Percentiles rank a stretch among this genome's conserved stretches.
phyloP scores from a whole-genome alignment of 306 rosid genomes.

The Corylus americana region DNA sequence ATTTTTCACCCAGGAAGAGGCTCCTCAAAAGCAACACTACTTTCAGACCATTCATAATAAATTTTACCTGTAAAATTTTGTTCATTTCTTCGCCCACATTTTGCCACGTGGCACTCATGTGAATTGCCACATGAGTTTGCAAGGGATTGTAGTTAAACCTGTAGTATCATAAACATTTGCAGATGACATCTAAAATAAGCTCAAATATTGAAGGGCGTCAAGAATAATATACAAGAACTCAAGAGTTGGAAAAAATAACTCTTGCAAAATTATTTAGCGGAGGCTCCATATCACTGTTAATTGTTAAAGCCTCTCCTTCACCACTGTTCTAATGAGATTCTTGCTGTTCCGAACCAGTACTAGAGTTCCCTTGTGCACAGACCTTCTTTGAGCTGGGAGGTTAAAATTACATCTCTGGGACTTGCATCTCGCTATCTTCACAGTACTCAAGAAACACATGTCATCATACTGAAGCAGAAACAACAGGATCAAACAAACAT shows the following conservation, averaged over 20 bases:
- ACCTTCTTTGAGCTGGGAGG: conserved; percentile 33
- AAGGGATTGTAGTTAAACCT: no score
- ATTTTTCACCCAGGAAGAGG: no score
- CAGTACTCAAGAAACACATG: conserved; percentile 41
- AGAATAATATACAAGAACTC: background rate
- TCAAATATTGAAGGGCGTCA: background rate
- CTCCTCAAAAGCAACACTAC: no score
- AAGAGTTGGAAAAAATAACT: no score
- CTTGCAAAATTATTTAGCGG: background rate
- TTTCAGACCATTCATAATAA: no score
- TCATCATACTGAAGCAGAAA: conserved; percentile 40
- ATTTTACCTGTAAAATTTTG: no score
- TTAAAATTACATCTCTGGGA: conserved; percentile 35
- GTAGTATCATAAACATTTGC: no score
- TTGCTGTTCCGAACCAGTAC: conserved; percentile 63
- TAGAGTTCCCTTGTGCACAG: conserved; percentile 66
- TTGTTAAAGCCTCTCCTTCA: conserved; percentile 61
- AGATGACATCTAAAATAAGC: background rate
- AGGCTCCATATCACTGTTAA: background rate
- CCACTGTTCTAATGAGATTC: conserved; percentile 47
- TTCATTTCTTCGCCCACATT: no score
- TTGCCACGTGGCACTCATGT: no score
- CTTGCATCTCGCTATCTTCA: conserved; percentile 75
- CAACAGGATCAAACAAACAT: conserved; percentile 19
- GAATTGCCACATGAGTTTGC: no score